phyloP scores from a whole-genome alignment of 1,284 basidiomycete genomes.

The Chondrostereum purpureum region DNA sequence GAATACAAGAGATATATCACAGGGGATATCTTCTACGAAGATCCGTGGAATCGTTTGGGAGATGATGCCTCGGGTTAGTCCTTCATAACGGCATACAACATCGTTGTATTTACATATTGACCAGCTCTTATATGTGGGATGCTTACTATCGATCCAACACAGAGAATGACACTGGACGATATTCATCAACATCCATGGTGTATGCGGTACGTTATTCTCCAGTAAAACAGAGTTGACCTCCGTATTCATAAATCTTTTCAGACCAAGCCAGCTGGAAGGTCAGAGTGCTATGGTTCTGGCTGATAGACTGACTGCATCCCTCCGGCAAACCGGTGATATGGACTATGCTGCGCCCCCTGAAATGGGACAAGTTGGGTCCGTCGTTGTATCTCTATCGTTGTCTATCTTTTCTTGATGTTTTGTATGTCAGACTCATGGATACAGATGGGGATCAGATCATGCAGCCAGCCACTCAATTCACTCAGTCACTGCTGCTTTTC shows the following conservation, averaged over 20 bases:
- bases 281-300: conserved; percentile 51
- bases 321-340: conserved; percentile 66
- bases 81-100: not conserved
- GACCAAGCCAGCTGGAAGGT: conserved; percentile 65
- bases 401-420: conserved; percentile 3
- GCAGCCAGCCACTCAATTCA: conserved; percentile 51
- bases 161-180: conserved; percentile 67
- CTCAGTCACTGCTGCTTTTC: conserved; percentile 54
- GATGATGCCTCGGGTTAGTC: conserved; percentile 54
- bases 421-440: conserved; percentile 25
- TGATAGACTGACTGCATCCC: conserved; percentile 59
- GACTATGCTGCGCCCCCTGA: conserved; percentile 54
- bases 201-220: conserved; percentile 42
- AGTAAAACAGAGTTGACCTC: not conserved
- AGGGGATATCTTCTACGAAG: conserved; percentile 71
- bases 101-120: not conserved
- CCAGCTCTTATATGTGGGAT: conserved; percentile 70
- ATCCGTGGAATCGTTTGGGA: conserved; percentile 78
- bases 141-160: conserved; percentile 66
- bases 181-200: conserved; percentile 78
- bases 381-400: not conserved
- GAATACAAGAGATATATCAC: conserved; percentile 77
- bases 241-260: conserved; percentile 21
- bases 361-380: conserved; percentile 22
- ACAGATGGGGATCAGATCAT: conserved; percentile 54